Conservation (phyloP, 2,329 filamentous ascomycete genomes). For the Trichoderma cornu-damae region DNA sequence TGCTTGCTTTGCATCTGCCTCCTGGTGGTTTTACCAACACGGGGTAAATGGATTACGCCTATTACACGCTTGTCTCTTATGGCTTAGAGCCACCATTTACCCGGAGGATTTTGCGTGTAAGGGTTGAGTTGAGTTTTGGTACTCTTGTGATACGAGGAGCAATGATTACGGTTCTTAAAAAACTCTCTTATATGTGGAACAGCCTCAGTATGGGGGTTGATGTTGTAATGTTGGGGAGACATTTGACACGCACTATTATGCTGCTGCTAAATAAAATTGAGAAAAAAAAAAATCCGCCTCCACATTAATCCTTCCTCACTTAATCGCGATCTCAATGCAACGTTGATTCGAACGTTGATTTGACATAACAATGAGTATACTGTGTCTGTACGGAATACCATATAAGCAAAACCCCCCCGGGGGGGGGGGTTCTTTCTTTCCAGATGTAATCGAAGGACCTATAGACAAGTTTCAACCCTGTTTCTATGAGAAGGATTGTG, state of each 20-base stretch:
- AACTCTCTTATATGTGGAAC: neutral
- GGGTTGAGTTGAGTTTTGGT: neutral
- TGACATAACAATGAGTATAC: neutral
- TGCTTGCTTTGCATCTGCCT: neutral
- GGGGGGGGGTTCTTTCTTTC: neutral
- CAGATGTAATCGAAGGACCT: neutral
- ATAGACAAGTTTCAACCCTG: neutral
- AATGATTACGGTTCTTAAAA: neutral
- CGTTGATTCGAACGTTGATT: too few species aligned
- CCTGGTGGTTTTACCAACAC: neutral
- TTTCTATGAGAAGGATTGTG: neutral
- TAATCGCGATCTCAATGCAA: neutral
- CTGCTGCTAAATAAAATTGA: neutral
- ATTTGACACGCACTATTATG: neutral
- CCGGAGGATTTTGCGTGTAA: neutral
- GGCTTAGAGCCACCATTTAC: neutral
- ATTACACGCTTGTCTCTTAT: neutral
- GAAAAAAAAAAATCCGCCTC: neutral
- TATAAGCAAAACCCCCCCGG: neutral
- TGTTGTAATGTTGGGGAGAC: too few species aligned
- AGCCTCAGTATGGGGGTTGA: neutral
- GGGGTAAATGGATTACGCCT: neutral
- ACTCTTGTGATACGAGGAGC: too few species aligned
- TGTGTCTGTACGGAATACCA: slow-evolving; percentile 2
- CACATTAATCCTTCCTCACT: neutral